Evolutionary conservation across 768 basidiomycete genomes (phyloP).

Genomic region (Hygrophorus russula): DNA sequence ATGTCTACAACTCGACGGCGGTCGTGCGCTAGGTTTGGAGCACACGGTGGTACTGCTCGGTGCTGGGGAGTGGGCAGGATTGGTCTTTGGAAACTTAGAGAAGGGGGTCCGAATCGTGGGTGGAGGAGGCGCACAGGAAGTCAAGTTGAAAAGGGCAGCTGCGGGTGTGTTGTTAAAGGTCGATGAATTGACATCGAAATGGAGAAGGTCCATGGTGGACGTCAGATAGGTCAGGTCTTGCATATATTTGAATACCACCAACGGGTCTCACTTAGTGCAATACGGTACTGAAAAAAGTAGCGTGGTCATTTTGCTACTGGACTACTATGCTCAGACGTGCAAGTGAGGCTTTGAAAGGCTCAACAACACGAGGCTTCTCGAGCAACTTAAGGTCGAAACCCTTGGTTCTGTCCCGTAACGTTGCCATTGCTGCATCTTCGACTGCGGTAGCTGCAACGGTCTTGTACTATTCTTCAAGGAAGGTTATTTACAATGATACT

Average conservation of each 20-base stretch:
- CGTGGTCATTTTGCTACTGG: no score
- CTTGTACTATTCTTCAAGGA: not conserved
- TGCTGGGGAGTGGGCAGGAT: conserved; percentile 70
- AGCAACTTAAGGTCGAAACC: no score
- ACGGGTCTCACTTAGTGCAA: no score
- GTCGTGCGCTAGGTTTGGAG: conserved; percentile 63
- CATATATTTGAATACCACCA: no score
- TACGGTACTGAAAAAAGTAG: no score
- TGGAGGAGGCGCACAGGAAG: conserved; percentile 54
- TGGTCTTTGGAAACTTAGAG: conserved; percentile 54
- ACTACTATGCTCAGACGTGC: no score
- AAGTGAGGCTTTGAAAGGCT: no score
- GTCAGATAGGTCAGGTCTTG: not conserved
- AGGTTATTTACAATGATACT: not conserved
- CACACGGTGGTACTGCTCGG: conserved; percentile 62
- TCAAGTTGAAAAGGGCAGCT: conserved; percentile 52
- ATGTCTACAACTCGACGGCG: conserved; percentile 66
- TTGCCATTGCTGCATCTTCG: not conserved
- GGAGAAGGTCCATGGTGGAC: conserved; percentile 56
- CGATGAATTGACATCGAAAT: conserved; percentile 56
- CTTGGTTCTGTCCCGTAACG: no score
- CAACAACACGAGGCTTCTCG: no score
- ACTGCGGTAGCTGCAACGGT: not conserved
- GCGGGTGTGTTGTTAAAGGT: conserved; percentile 78
- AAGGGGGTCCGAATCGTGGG: conserved; percentile 50